These are phyloP conservation scores for Acacia pycnantha DNA, from an alignment of 331 rosid species.

Conservation along the genomic window DNA sequence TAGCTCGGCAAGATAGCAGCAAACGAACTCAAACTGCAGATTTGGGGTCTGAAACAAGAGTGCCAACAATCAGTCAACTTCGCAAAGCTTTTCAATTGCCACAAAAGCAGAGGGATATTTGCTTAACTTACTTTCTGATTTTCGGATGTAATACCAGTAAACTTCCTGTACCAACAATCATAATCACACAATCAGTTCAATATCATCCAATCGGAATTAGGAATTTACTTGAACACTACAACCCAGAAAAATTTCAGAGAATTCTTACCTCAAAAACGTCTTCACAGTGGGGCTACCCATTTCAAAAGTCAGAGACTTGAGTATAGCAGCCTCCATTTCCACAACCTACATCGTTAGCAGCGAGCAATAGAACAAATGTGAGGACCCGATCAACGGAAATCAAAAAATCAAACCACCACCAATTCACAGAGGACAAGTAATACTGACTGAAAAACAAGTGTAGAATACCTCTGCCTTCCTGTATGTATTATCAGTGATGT, in stretches of 20 bases:
- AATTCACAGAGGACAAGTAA: neutral
- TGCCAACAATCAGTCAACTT: neutral
- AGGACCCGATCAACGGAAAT: neutral
- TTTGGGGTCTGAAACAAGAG: slow-evolving; percentile 36
- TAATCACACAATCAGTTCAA: slow-evolving; percentile 17
- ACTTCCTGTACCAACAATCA: slow-evolving; percentile 37
- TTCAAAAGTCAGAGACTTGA: slow-evolving; percentile 62
- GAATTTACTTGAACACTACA: neutral
- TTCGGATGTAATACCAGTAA: slow-evolving; percentile 41
- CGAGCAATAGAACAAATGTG: neutral
- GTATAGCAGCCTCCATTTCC: slow-evolving; percentile 69
- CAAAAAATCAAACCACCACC: neutral
- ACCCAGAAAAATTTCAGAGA: neutral
- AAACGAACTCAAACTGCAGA: slow-evolving; percentile 51
- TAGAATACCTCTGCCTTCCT: slow-evolving; percentile 29
- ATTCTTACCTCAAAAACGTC: slow-evolving; percentile 60
- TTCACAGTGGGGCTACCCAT: slow-evolving; percentile 66
- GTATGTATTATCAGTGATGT: slow-evolving; percentile 49
- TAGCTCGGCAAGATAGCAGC: slow-evolving; percentile 64
- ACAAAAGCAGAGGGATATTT: neutral
- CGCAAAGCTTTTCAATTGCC: neutral
- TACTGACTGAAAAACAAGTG: neutral
- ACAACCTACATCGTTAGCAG: slow-evolving; percentile 43
- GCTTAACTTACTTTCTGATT: slow-evolving; percentile 34
- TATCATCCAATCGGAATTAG: neutral